These are phyloP conservation scores for Ophiostoma novo-ulmi DNA, from an alignment of 2,329 filamentous ascomycete species.

Conservation along the genomic window DNA sequence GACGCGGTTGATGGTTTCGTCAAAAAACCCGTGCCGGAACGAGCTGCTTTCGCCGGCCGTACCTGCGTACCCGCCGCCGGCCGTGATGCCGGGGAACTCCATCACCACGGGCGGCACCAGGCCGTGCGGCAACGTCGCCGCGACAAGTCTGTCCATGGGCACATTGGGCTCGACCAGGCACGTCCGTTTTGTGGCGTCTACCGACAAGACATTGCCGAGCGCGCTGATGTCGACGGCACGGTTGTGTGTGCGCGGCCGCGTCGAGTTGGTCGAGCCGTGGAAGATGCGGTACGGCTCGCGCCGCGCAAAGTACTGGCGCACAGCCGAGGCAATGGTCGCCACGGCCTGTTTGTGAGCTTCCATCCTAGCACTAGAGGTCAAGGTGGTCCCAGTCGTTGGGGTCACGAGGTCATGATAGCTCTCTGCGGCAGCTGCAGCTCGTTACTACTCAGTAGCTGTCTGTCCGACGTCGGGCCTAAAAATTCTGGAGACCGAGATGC, in stretches of 20 bases:
- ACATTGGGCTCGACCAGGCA: slow-evolving; percentile 72
- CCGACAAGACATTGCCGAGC: slow-evolving; percentile 58
- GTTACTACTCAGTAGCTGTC: background rate
- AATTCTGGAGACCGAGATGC: background rate
- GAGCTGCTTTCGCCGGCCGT: slow-evolving; percentile 66
- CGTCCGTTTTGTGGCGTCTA: slow-evolving; percentile 51
- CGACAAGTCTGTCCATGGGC: slow-evolving; percentile 66
- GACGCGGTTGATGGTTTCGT: slow-evolving; percentile 56
- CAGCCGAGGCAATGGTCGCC: slow-evolving; percentile 43
- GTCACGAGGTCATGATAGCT: background rate
- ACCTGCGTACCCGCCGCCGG: slow-evolving; percentile 65
- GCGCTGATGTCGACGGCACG: slow-evolving; percentile 54
- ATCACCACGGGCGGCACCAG: slow-evolving; percentile 67
- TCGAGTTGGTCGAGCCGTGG: slow-evolving; percentile 74
- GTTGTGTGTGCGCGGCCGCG: slow-evolving; percentile 46
- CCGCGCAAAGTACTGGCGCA: slow-evolving; percentile 45
- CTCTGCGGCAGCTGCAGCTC: background rate
- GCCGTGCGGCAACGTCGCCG: slow-evolving; percentile 58
- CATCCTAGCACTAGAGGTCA: slow-evolving; percentile 32
- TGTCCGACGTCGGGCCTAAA: slow-evolving; percentile 4
- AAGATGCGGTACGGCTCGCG: slow-evolving; percentile 64
- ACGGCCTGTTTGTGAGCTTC: slow-evolving; percentile 49
- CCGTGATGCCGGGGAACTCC: slow-evolving; percentile 73
- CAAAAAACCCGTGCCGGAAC: slow-evolving; percentile 68
- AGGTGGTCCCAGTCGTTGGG: background rate